Base-by-base conservation (phyloP, 2,329 filamentous ascomycete genomes). In the Arthrobotrys pseudoclavata region DNA sequence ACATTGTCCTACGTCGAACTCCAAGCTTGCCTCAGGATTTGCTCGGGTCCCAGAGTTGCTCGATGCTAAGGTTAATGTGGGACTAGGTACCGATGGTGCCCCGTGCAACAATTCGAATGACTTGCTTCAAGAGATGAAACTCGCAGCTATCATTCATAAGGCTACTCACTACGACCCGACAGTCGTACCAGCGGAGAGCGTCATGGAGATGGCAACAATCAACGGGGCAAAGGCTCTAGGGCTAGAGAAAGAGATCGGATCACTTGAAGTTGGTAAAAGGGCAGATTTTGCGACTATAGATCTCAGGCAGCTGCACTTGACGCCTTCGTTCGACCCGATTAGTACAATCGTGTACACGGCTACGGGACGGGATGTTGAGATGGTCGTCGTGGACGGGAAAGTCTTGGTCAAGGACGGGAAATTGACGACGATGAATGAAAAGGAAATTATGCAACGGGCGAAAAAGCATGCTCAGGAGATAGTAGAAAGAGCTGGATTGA, bases 171-270 rank as follows among this genome's bases (percentile, higher is more conserved):
- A 64, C 22, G 83, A 87, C 75, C 85, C 87, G 1, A 83, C 82
- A 0, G 78, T 83, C 0, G 82, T 87, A 0, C 83, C 83, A 0
- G 86, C 86, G 0, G 84, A 87, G 70, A 82, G 83, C 0, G 86
- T 85, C 1, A 81, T 87, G 26, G 85, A 86, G 79, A 87, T 88
- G 85, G 86, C 86, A 0, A 87, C 86, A 0, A 86, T 87, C 76
- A 85, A 86, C 62, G 86, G 86, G 0, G 86, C 86, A 0, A 84
- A 82, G 68, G 86, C 86, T 0, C 79, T 88, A 29, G 57, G 67
- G 18, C 67, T 82, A 20, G 82, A 83, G 34, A 70, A 81, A 3
- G 80, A 82, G 3, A 83, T 85, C 22, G 85, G 84, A 0, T 85
- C 83, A 50, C 66, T 85, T 20, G 84, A 85, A 68, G 80, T 83